A percentile compares a stretch with the other conserved stretches of the same genome.
phyloP scores from a whole-genome alignment of 2,329 filamentous ascomycete species.

The Sclerotinia borealis region DNA sequence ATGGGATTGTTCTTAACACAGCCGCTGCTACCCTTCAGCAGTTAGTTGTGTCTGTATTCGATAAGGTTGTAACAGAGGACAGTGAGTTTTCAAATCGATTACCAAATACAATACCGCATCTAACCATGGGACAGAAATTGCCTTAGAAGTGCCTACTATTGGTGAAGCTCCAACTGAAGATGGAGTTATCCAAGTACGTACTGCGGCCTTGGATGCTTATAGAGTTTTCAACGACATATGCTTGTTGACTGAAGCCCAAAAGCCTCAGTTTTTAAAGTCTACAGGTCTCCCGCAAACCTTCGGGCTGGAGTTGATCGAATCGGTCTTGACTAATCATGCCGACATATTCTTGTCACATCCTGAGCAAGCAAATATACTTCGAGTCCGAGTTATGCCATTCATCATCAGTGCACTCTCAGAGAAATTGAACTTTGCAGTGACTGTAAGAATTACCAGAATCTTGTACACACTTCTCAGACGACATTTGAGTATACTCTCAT shows the following conservation, averaged over 20 bases:
- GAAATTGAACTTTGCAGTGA: conserved; percentile 72
- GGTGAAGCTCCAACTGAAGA: conserved; percentile 63
- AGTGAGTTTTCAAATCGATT: conserved; percentile 43
- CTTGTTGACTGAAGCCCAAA: conserved; percentile 76
- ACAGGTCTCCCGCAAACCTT: conserved; percentile 74
- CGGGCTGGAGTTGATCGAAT: conserved; percentile 86
- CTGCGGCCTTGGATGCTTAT: conserved; percentile 80
- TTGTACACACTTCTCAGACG: conserved; percentile 74
- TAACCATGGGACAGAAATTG: conserved; percentile 26
- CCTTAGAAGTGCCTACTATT: conserved; percentile 49
- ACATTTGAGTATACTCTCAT: conserved; percentile 66
- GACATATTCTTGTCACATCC: conserved; percentile 69
- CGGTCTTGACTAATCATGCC: conserved; percentile 80
- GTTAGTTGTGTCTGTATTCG: conserved; percentile 85
- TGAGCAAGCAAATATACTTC: conserved; percentile 75
- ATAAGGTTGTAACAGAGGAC: conserved; percentile 81
- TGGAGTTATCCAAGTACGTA: conserved; percentile 58
- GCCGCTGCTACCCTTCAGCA: conserved; percentile 95
- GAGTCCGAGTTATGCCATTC: conserved; percentile 74
- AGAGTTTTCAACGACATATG: conserved; percentile 86
- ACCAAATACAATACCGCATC: background rate
- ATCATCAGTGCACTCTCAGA: conserved; percentile 73
- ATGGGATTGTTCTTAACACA: conserved; percentile 88
- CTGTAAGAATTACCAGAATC: conserved; percentile 75
- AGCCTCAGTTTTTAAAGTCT: conserved; percentile 75